These are phyloP conservation scores for Aethionema arabicum DNA, from an alignment of 345 rosid species.

Conservation along the genomic window DNA sequence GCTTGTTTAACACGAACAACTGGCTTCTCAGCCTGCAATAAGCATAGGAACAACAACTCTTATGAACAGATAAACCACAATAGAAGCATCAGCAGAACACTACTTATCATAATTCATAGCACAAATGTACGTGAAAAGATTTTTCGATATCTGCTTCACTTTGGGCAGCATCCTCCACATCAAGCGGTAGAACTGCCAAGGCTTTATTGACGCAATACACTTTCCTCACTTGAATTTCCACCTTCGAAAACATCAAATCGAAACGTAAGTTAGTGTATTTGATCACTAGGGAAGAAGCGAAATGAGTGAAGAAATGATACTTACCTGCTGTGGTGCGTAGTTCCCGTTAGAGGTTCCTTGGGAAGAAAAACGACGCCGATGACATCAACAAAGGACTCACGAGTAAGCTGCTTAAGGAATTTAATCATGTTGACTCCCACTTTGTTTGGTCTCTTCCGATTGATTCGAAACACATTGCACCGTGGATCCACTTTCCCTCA, in stretches of 20 bases:
- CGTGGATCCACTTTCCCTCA: conserved; percentile 56
- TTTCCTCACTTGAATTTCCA: conserved; percentile 54
- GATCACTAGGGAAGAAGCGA: not conserved
- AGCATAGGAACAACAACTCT: not conserved
- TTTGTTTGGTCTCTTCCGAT: conserved; percentile 28
- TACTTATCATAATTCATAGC: not conserved
- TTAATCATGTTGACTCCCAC: conserved; percentile 63
- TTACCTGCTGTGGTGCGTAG: conserved; percentile 55
- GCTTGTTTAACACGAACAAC: conserved; percentile 66
- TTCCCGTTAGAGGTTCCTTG: conserved; percentile 44
- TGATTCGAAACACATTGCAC: conserved; percentile 64
- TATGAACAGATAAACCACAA: not conserved
- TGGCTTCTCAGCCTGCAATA: conserved; percentile 49
- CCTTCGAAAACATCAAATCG: conserved; percentile 30
- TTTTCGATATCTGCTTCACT: conserved; percentile 61
- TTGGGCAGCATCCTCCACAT: conserved; percentile 62
- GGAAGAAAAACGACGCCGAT: conserved; percentile 50
- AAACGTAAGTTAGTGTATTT: not conserved
- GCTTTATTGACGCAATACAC: conserved; percentile 57
- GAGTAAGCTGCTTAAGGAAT: conserved; percentile 45
- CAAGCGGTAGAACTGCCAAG: conserved; percentile 52
- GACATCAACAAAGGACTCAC: conserved; percentile 57
- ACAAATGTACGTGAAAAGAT: conserved; percentile 44
- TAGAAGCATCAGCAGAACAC: not conserved
- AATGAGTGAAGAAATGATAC: not conserved